Conservation (phyloP, 1,284 basidiomycete genomes). For the Fomes fomentarius region DNA sequence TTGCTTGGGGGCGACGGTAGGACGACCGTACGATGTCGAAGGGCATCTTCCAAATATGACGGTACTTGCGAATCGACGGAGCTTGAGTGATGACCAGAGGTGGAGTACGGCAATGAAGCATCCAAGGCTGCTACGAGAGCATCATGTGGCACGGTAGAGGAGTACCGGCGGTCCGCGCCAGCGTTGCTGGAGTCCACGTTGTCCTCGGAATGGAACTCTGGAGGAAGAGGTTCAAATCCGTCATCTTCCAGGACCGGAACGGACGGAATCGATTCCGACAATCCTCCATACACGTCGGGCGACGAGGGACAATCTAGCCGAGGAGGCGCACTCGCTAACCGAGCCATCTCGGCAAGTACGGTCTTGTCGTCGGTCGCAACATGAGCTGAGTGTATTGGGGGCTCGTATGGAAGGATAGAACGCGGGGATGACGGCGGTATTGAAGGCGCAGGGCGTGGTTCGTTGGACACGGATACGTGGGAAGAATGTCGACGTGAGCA, state of each 20-base stretch:
- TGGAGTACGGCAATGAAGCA: background rate
- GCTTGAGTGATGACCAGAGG: background rate
- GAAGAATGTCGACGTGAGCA: conserved; percentile 3
- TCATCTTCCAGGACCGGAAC: conserved; percentile 34
- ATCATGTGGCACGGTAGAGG: conserved; percentile 18
- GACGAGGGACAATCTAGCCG: conserved; percentile 1
- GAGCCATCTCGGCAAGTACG: conserved; percentile 58
- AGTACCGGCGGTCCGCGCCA: conserved; percentile 8
- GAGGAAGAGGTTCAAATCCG: conserved; percentile 22
- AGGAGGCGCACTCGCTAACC: conserved; percentile 59
- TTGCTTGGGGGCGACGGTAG: conserved; percentile 34
- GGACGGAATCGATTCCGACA: conserved; percentile 25
- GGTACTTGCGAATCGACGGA: conserved; percentile 21
- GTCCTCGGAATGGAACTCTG: conserved; percentile 15
- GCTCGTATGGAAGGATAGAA: conserved; percentile 21
- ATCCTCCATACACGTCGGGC: conserved; percentile 7
- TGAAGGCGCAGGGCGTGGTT: conserved; percentile 1
- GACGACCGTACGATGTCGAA: conserved; percentile 22
- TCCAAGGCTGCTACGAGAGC: conserved; percentile 1
- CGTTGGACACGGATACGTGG: conserved; percentile 1
- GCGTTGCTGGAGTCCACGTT: conserved; percentile 1
- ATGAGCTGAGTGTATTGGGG: conserved; percentile 50
- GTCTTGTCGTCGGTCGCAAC: conserved; percentile 78
- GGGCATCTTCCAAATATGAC: conserved; percentile 30
- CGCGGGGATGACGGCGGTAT: conserved; percentile 6